Evolutionary conservation across 768 basidiomycete species (phyloP).

Genomic region (Kwoniella dejecticola): DNA sequence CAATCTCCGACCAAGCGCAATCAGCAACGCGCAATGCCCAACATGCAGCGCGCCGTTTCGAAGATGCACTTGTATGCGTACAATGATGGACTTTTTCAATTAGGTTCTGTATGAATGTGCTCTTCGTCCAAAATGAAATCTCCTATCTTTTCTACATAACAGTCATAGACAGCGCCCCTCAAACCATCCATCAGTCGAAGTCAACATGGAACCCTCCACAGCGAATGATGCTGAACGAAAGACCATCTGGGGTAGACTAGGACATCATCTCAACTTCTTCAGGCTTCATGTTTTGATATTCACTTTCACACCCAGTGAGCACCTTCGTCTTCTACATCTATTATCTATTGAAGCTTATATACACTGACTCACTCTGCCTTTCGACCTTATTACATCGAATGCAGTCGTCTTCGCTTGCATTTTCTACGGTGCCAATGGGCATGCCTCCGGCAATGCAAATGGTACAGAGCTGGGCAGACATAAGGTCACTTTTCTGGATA

Average conservation of each 20-base stretch:
- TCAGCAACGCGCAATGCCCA: no score
- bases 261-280: slow-evolving; percentile 28
- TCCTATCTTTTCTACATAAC: no score
- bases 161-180: no score
- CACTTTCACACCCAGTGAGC: slow-evolving; percentile 24
- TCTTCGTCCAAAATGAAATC: no score
- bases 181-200: background rate
- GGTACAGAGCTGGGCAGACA: slow-evolving; percentile 20
- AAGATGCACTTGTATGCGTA: no score
- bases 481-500: slow-evolving; percentile 35
- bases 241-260: slow-evolving; percentile 1
- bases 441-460: slow-evolving; percentile 29
- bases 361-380: background rate
- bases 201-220: background rate
- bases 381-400: background rate
- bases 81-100: no score
- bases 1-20: no score
- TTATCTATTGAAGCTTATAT: background rate
- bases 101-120: no score
- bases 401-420: slow-evolving; percentile 35
- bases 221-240: background rate
- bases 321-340: background rate
- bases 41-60: no score
- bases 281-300: slow-evolving; percentile 29
- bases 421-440: slow-evolving; percentile 44